Evolutionary conservation across 495 filamentous ascomycete species (phyloP), one percentile per base, ranked within the genome.

Genomic region (Cercophora newfieldiana): DNA sequence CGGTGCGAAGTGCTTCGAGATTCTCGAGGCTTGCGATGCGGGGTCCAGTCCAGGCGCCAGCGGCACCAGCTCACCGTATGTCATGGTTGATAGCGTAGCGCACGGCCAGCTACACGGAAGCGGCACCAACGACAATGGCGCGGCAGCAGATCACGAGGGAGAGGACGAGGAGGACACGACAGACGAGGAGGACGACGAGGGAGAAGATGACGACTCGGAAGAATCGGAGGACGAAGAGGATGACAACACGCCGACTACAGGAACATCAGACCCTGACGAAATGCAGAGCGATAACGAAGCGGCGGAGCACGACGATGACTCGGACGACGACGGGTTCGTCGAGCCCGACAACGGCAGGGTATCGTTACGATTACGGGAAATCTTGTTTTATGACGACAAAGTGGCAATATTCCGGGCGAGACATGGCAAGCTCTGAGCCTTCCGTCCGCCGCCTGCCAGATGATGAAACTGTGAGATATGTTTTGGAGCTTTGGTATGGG

Each of bases 341-440:
- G 76, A 80, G 57, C 72, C 71, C 19, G 77, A 82, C 30, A 14
- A 4, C 4, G 57, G 79, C 79, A 55, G 75, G 67, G 62, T 83
- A 81, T 61, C 80, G 79, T 84, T 97, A 22, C 80, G 88, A 61
- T 74, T 97, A 67, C 84, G 91, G 67, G 91, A 96, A 82, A 96
- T 96, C 69, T 77, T 93, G 67, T 96, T 93, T 77, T 94, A 93
- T 69, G 93, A 96, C 67, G 92, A 96, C 72, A 93, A 93, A 75
- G 88, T 95, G 33, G 88, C 88, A 5, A 89, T 96, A 66, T 94
- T 95, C 78, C 90, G 87, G 77, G 90, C 89, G 12, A 86, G 91
- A 58, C 89, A 92, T 77, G 90, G 88, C 64, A 82, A 83, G 74
- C 77, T 94, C 65, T 94, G 37, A 44, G 18, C 37, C 18, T 16